Evolutionary conservation across 495 filamentous ascomycete genomes (phyloP), one percentile per base, ranked within the genome.

Genomic region (Filosporella fistucella): DNA sequence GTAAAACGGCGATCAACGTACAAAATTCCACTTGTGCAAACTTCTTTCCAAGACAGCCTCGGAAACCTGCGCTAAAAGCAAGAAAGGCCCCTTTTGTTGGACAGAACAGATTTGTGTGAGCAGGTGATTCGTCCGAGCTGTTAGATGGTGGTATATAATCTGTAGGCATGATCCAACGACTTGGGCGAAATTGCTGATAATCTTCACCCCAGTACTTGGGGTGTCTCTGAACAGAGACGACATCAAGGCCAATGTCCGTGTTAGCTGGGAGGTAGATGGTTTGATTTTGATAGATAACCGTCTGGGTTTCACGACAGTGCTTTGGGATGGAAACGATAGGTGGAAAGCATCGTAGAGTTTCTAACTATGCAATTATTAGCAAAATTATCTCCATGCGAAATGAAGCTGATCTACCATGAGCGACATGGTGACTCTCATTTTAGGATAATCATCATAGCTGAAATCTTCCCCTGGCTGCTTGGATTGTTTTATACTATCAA

Each of bases 21-120:
- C 77, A 73, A 45, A 75, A 72, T 48, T 80, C 75, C 0, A 76
- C 76, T 49, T 76, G 66, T 0, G 70, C 63, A 47, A 78, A 74
- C 45, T 73, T 77, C 51, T 60, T 63, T 0, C 74, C 76, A 0
- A 71, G 69, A 38, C 75, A 78, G 36, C 66, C 54, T 7, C 67
- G 56, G 1, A 63, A 43, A 6, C 74, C 75, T 0, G 66, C 65
- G 0, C 73, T 73, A 73, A 74, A 80, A 0, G 67, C 66, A 1
- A 74, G 14, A 44, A 66, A 77, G 1, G 63, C 60, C 0, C 68
- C 65, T 18, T 65, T 65, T 0, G 48, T n/a, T 1, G 67, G 65
- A 1, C 48, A 49, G 9, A 63, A 50, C 8, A 74, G 17, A 1
- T 51, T 20, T 18, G 63, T 59, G 5, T 22, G 24, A 14, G n/a